These are phyloP conservation scores for Hymenoscyphus scutula DNA, from an alignment of 2,329 filamentous ascomycete species.

Conservation along the genomic window DNA sequence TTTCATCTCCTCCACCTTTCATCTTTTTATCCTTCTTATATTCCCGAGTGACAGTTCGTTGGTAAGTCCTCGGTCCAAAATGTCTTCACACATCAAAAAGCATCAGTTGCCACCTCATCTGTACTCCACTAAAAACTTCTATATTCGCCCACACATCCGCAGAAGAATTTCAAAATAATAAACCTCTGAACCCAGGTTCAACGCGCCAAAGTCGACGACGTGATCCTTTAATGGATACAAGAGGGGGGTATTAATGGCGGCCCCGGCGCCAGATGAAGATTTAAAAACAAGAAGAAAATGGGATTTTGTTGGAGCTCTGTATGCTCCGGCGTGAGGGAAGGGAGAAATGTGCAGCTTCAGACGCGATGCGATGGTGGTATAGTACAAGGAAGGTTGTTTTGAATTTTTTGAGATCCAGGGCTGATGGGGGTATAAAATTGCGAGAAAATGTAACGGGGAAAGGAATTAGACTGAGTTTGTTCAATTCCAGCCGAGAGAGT, in stretches of 20 bases:
- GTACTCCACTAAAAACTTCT: slow-evolving; percentile 15
- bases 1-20: too few species aligned
- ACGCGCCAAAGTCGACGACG: slow-evolving; percentile 25
- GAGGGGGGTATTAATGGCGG: slow-evolving; percentile 32
- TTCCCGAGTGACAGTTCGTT: too few species aligned
- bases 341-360: slow-evolving; percentile 21
- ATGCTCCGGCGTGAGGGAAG: slow-evolving; percentile 19
- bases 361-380: slow-evolving; percentile 20
- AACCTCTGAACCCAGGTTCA: slow-evolving; percentile 32
- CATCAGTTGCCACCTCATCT: slow-evolving; percentile 6
- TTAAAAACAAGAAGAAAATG: slow-evolving; percentile 30
- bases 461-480: slow-evolving; percentile 13
- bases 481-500: slow-evolving; percentile 76
- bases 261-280: slow-evolving; percentile 33
- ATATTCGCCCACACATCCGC: slow-evolving; percentile 17
- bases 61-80: neutral
- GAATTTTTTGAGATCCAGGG: slow-evolving; percentile 15
- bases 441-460: slow-evolving; percentile 14
- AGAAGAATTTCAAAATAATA: slow-evolving; percentile 25
- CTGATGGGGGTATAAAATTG: slow-evolving; percentile 27
- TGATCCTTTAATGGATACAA: slow-evolving; percentile 29
- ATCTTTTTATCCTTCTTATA: neutral
- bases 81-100: neutral
- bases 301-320: slow-evolving; percentile 20
- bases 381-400: slow-evolving; percentile 28